A percentile compares a stretch with the other conserved stretches of the same genome.
Conservation (phyloP, 1,284 basidiomycete species). For the Meripilus lineatus region DNA sequence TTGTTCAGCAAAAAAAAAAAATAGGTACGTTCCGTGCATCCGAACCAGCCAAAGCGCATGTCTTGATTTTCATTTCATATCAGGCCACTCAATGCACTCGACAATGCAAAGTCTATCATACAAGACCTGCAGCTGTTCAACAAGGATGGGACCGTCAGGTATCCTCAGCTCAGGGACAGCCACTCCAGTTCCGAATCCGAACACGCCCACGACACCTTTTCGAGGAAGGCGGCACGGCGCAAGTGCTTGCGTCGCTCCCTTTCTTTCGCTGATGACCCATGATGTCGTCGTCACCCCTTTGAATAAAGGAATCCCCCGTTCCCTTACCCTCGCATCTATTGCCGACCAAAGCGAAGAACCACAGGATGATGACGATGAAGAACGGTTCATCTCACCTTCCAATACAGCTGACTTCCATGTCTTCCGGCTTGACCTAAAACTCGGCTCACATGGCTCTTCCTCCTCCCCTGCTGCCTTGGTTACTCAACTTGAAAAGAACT, state of each 20-base stretch:
- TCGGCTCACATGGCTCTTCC: slow-evolving; percentile 72
- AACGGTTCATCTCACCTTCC: slow-evolving; percentile 39
- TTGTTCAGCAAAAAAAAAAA: slow-evolving; percentile 67
- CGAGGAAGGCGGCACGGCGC: slow-evolving; percentile 28
- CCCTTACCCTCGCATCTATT: slow-evolving; percentile 52
- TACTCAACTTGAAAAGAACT: slow-evolving; percentile 86
- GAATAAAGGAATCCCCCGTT: slow-evolving; percentile 45
- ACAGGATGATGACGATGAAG: slow-evolving; percentile 25
- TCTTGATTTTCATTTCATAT: no score
- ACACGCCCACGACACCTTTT: slow-evolving; percentile 21
- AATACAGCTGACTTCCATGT: slow-evolving; percentile 68
- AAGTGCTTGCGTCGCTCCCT: slow-evolving; percentile 58
- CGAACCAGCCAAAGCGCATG: no score
- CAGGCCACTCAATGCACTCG: slow-evolving; percentile 75
- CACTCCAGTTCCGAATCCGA: slow-evolving; percentile 20
- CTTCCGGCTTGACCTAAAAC: slow-evolving; percentile 88
- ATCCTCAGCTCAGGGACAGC: slow-evolving; percentile 64
- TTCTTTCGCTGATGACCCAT: slow-evolving; percentile 80
- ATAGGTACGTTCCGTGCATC: slow-evolving; percentile 43
- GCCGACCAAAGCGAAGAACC: slow-evolving; percentile 36
- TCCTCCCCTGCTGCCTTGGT: slow-evolving; percentile 78
- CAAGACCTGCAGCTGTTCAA: slow-evolving; percentile 78
- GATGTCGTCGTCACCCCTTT: slow-evolving; percentile 52
- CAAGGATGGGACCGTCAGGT: slow-evolving; percentile 83
- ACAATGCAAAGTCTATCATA: slow-evolving; percentile 67